Conservation (phyloP, 768 basidiomycete genomes). For the Cystoderma amianthinum region DNA sequence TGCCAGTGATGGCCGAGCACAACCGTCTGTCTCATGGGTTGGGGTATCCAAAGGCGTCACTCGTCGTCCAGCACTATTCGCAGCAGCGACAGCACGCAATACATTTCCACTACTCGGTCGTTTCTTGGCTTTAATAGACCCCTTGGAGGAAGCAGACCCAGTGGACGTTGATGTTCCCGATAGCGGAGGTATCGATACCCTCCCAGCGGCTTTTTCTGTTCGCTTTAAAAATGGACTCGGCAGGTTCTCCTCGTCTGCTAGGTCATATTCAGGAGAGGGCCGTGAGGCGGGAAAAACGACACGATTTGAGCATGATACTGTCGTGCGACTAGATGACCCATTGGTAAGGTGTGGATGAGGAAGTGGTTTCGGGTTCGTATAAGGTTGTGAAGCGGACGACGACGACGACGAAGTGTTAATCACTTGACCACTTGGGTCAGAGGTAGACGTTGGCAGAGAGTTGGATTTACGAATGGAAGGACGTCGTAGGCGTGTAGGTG, state of each 20-base stretch:
- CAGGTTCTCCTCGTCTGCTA: constrained; percentile 76
- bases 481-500: constrained; percentile 45
- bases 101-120: constrained; percentile 45
- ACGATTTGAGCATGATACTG: constrained; percentile 8
- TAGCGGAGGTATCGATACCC: constrained; percentile 3
- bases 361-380: constrained; percentile 25
- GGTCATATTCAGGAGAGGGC: constrained; percentile 49
- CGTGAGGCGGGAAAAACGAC: constrained; percentile 11
- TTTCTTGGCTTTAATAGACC: constrained; percentile 20
- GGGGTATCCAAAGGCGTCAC: constrained; percentile 1
- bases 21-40: constrained; percentile 7
- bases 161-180: constrained; percentile 4
- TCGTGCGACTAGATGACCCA: no score
- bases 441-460: constrained; percentile 25
- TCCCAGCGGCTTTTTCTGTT: constrained; percentile 18
- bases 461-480: constrained; percentile 48
- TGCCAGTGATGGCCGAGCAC: constrained; percentile 31
- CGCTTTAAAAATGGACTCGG: constrained; percentile 79
- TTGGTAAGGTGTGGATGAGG: constrained; percentile 33
- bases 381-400: constrained; percentile 4
- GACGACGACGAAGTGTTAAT: constrained; percentile 10
- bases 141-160: background rate
- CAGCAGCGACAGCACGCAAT: constrained; percentile 55
- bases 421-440: constrained; percentile 29
- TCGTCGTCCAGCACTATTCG: constrained; percentile 35